Conservation (phyloP, 164 flowering plant genomes). For the Platanus orientalis region DNA sequence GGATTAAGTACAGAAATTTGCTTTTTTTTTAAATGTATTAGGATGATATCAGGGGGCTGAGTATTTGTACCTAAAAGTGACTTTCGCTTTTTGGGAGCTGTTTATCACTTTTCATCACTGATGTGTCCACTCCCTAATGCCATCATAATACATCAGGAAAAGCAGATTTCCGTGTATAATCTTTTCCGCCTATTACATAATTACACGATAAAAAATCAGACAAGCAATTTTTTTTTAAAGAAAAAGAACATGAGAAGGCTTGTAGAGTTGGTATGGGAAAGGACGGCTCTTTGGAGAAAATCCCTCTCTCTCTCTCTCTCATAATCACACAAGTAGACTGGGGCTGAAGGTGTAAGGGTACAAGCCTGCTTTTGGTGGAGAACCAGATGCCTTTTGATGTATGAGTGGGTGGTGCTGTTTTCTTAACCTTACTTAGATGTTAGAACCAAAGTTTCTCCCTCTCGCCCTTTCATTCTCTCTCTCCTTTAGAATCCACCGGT, state of each 20-base stretch:
- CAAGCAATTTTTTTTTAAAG: too few species aligned
- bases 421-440: constrained; percentile 10
- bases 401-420: constrained; percentile 67
- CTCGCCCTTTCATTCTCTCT: constrained; percentile 6
- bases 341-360: constrained; percentile 9
- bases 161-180: too few species aligned
- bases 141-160: too few species aligned
- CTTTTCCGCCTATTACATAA: too few species aligned
- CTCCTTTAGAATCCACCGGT: constrained; percentile 2
- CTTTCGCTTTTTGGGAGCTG: too few species aligned
- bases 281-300: constrained; percentile 2
- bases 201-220: too few species aligned
- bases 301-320: background rate
- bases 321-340: background rate
- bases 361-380: constrained; percentile 47
- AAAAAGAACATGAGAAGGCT: background rate
- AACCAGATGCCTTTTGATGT: constrained; percentile 66
- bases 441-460: constrained; percentile 1
- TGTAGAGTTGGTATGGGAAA: constrained; percentile 3
- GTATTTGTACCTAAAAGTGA: too few species aligned
- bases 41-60: too few species aligned
- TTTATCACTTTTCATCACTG: too few species aligned
- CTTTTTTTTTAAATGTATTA: too few species aligned
- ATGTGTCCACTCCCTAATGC: too few species aligned
- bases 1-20: too few species aligned